phyloP scores from a whole-genome alignment of 805 yeast species.

The Brettanomyces sp. region DNA sequence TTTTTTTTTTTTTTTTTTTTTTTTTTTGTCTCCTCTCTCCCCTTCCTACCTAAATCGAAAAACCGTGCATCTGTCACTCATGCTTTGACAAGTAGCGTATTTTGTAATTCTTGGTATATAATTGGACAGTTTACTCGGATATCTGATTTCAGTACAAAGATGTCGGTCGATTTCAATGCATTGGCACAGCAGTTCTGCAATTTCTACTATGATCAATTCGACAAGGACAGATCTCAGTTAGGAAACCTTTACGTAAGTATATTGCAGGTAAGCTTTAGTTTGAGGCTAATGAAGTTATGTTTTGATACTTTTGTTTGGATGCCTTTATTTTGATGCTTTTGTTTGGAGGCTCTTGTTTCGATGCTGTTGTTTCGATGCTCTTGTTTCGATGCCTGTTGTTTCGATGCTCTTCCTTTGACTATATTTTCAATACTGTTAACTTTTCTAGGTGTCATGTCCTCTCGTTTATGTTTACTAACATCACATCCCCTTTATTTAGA shows the following conservation, averaged over 20 bases:
- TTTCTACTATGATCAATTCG: slow-evolving; percentile 93
- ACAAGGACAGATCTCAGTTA: slow-evolving; percentile 82
- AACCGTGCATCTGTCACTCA: no score
- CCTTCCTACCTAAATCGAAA: no score
- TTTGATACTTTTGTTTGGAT: background rate
- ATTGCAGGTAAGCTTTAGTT: no score
- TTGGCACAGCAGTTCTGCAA: slow-evolving; percentile 69
- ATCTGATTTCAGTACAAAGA: slow-evolving; percentile 1
- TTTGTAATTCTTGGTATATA: no score
- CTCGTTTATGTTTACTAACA: slow-evolving; percentile 4
- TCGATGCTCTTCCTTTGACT: background rate
- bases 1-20: background rate
- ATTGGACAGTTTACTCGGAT: no score
- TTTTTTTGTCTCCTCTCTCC: no score
- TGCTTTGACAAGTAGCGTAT: no score
- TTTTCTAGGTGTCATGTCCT: background rate
- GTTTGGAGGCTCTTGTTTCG: no score
- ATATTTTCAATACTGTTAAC: background rate
- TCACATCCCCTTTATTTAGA: slow-evolving; percentile 24
- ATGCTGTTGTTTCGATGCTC: background rate
- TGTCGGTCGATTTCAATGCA: slow-evolving; percentile 28
- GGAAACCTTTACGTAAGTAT: slow-evolving; percentile 72
- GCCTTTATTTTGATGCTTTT: no score
- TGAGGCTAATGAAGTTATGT: no score
- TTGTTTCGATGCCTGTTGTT: background rate